Evolutionary conservation across 257 asterid species (phyloP), one percentile per base, ranked within the genome.

Genomic region (Coffea canephora): DNA sequence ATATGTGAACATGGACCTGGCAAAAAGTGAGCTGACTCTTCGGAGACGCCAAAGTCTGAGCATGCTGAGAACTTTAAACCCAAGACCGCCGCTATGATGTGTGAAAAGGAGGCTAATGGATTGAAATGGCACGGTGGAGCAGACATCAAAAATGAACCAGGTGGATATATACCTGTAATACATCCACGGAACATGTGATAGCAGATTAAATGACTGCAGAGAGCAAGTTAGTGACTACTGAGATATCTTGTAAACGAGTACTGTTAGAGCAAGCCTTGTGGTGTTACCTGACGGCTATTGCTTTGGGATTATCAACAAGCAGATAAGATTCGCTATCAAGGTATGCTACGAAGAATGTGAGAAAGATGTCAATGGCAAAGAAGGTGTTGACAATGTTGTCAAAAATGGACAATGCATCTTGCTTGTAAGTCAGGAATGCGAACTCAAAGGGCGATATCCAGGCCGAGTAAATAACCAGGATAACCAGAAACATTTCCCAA

Each of bases 11-110:
- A 11, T 71, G 71, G 41, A 93, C 98, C 96, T 91, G 62, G 98
- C 97, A 71, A 94, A 94, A 39, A 93, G 85, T 65, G 91, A 84
- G 91, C 98, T 94, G 88, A 93, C 97, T 76, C 97, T 86, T 81
- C 97, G 78, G 82, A 94, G 94, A 68, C 98, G 98, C 98, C 97
- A 94, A 11, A 94, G 94, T 19, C 98, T 88, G 43, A 94, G 96
- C 97, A 94, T 94, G 82, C 96, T 91, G 7, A 94, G 91, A 75
- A 94, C 39, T 50, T 91, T 88, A 57, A 86, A 89, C 15, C 96
- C 97, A 7, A 94, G 73, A 23, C 94, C 94, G 19, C 92, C 94
- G 62, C 86, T 85, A 71, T 94, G 97, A 77, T 88, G 78, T 19
- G 93, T 87, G 93, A 91, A 92, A 81, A 90, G 87, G 77, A 88